These are phyloP conservation scores for Erodium texanum DNA, from an alignment of 441 rosid genomes.

Conservation along the genomic window DNA sequence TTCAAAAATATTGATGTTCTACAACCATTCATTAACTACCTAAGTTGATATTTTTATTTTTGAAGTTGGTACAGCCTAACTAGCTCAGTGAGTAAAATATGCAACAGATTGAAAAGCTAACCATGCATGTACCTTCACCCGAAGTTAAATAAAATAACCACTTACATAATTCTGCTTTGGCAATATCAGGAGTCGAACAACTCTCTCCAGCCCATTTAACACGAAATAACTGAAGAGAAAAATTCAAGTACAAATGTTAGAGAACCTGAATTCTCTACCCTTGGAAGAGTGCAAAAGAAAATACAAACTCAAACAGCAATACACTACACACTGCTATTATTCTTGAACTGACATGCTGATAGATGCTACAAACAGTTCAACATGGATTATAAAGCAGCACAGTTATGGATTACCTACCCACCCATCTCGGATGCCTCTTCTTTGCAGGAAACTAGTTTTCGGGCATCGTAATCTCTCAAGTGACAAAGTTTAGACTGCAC, in stretches of 20 bases:
- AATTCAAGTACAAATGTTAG: slow-evolving; percentile 7
- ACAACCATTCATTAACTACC: background rate
- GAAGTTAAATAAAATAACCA: slow-evolving; percentile 7
- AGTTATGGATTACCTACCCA: slow-evolving; percentile 50
- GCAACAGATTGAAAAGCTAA: background rate
- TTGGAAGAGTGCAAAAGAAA: background rate
- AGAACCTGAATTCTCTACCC: background rate
- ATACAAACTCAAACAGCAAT: background rate
- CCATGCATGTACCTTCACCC: background rate
- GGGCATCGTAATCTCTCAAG: slow-evolving; percentile 55
- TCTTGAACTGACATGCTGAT: background rate
- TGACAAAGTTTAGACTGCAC: slow-evolving; percentile 80
- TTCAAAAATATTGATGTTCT: slow-evolving; percentile 13
- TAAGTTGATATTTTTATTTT: background rate
- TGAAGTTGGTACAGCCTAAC: background rate
- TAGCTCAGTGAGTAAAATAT: slow-evolving; percentile 6
- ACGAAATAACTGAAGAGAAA: slow-evolving; percentile 56
- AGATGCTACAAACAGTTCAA: slow-evolving; percentile 3
- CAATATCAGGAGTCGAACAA: slow-evolving; percentile 70
- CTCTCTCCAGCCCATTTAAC: slow-evolving; percentile 91
- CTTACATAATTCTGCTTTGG: slow-evolving; percentile 93
- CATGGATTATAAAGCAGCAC: background rate
- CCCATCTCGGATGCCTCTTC: slow-evolving; percentile 91
- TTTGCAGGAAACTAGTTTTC: slow-evolving; percentile 42
- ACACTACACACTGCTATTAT: background rate